Percentiles rank a stretch among this genome's conserved stretches.
Evolutionary conservation across 345 rosid genomes (phyloP).

Genomic region (Nephelium lappaceum): DNA sequence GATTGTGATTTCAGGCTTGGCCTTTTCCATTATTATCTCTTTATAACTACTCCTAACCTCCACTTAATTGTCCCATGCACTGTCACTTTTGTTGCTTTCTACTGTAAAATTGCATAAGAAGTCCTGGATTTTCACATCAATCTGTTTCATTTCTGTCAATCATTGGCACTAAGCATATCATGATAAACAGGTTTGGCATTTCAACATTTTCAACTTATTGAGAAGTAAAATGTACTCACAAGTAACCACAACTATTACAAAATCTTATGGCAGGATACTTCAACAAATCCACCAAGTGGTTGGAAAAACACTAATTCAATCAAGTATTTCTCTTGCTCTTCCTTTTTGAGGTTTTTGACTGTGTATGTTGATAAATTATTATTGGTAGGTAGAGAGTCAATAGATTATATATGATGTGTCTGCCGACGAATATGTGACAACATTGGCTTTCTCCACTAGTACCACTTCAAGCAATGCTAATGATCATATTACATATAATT

Average conservation of each 20-base stretch:
- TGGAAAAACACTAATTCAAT: not conserved
- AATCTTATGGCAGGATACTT: slow-evolving; percentile 6
- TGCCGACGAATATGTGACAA: not conserved
- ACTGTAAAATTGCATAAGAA: not conserved
- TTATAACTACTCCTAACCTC: not conserved
- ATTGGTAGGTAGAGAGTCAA: not conserved
- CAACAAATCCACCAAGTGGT: slow-evolving; percentile 1
- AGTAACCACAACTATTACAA: not conserved
- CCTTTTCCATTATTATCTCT: not conserved
- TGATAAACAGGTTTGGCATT: not conserved
- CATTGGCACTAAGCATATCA: not conserved
- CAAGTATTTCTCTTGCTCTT: not conserved
- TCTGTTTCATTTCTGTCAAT: not conserved
- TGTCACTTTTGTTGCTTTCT: not conserved
- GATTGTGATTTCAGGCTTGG: slow-evolving; percentile 17
- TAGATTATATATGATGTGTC: not conserved
- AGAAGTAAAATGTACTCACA: slow-evolving; percentile 13
- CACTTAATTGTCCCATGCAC: not conserved
- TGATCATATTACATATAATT: not conserved
- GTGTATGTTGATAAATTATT: not conserved
- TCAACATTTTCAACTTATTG: not conserved
- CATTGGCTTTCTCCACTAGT: not conserved
- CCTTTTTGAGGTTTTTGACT: not conserved
- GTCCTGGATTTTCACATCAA: not conserved
- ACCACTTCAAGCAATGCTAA: not conserved